These are phyloP conservation scores for button mushroom (Agaricus bisporus) DNA, from an alignment of 768 basidiomycete genomes.

Conservation along the genomic window DNA sequence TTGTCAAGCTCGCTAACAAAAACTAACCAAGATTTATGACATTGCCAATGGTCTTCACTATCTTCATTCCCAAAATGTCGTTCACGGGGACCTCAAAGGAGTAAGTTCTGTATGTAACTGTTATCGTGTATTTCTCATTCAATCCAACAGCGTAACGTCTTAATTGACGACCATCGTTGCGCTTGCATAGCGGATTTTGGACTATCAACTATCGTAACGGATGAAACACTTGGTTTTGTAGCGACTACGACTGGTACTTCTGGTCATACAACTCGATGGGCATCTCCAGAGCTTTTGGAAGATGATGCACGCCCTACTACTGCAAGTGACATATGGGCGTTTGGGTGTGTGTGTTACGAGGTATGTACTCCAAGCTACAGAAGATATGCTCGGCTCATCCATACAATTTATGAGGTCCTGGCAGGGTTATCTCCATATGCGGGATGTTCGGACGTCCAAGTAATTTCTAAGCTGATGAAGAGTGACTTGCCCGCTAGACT, in stretches of 20 bases:
- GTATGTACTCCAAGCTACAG: background rate
- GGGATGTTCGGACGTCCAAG: no score
- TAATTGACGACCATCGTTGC: constrained; percentile 8
- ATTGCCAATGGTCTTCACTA: constrained; percentile 9
- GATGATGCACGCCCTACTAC: background rate
- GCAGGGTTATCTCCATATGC: no score
- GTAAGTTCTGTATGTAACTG: background rate
- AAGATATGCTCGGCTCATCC: no score
- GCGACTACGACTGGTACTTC: background rate
- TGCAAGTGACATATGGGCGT: constrained; percentile 15
- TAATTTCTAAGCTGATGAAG: no score
- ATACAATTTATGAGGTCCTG: no score
- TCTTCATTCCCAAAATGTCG: constrained; percentile 9
- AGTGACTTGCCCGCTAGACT: no score
- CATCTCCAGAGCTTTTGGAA: constrained; percentile 23
- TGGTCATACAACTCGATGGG: constrained; percentile 10
- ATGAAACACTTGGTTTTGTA: background rate
- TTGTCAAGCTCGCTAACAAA: background rate
- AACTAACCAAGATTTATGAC: constrained; percentile 10
- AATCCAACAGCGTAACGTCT: background rate
- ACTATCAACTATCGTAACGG: constrained; percentile 1
- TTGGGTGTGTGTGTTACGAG: constrained; percentile 12
- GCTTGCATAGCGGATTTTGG: constrained; percentile 9
- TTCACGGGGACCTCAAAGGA: constrained; percentile 14
- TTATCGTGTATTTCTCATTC: no score